A percentile compares a stretch with the other conserved stretches of the same genome.
These are phyloP conservation scores for Bauhinia variegata DNA, from an alignment of 306 rosid species.

Conservation along the genomic window DNA sequence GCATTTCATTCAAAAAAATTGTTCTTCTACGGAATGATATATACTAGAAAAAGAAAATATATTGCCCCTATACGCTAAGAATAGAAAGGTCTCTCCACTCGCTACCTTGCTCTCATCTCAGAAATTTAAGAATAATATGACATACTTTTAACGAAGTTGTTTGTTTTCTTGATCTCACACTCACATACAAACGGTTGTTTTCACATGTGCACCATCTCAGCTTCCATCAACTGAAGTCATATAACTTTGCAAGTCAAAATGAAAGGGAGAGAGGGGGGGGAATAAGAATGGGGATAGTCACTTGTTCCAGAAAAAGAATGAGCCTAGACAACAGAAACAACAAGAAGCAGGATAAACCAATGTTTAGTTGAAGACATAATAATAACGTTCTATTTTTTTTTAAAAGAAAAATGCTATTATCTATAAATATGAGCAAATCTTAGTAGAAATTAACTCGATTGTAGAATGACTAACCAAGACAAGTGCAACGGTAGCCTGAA, in stretches of 20 bases:
- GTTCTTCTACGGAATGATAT: background rate
- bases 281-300: too few relatives aligned
- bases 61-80: too few relatives aligned
- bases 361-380: background rate
- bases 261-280: too few relatives aligned
- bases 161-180: too few relatives aligned
- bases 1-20: background rate
- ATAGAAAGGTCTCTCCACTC: background rate
- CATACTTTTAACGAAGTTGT: background rate
- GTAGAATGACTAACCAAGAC: conserved; percentile 54
- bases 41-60: background rate
- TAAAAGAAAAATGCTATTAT: background rate
- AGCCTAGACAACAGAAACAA: too few relatives aligned
- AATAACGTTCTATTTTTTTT: too few relatives aligned
- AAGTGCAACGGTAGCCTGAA: conserved; percentile 88
- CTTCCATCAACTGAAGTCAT: conserved; percentile 8
- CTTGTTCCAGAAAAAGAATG: too few relatives aligned
- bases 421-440: too few relatives aligned
- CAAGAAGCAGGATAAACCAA: too few relatives aligned
- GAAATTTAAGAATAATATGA: background rate
- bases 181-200: background rate
- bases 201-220: background rate
- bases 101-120: background rate
- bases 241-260: conserved; percentile 7
- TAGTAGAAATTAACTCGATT: conserved; percentile 19